Conservation (phyloP, 1,139 yeast genomes). For the Debaryomyces coudertii region DNA sequence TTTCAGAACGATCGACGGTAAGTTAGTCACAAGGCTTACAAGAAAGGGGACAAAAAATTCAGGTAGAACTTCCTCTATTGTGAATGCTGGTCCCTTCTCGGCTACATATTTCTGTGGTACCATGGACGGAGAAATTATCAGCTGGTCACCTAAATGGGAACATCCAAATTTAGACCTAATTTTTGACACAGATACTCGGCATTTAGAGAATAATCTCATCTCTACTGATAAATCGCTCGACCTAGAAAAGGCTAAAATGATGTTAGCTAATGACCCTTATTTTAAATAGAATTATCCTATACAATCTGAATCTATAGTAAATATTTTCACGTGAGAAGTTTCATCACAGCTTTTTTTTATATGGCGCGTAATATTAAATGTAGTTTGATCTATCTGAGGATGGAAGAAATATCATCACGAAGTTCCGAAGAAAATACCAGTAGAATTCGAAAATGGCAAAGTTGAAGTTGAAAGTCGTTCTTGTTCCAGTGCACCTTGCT, state of each 20-base stretch:
- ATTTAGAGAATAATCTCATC: neutral
- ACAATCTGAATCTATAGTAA: constrained; percentile 1
- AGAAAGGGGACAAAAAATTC: constrained; percentile 36
- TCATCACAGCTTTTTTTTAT: neutral
- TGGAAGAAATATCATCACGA: neutral
- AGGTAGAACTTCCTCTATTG: constrained; percentile 55
- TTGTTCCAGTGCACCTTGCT: constrained; percentile 34
- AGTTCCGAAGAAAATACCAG: neutral
- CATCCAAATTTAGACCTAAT: constrained; percentile 20
- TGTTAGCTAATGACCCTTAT: constrained; percentile 9
- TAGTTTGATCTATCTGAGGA: neutral
- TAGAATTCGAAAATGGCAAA: constrained; percentile 25
- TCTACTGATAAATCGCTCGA: neutral
- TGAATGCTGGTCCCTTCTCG: constrained; percentile 47
- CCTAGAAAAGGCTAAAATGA: constrained; percentile 6
- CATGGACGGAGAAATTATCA: constrained; percentile 57
- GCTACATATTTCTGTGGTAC: constrained; percentile 56
- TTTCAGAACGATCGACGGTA: constrained; percentile 66
- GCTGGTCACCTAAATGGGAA: constrained; percentile 50
- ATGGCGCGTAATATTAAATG: constrained; percentile 4
- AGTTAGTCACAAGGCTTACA: constrained; percentile 53
- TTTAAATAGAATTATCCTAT: constrained; percentile 4
- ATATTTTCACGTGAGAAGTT: constrained; percentile 8
- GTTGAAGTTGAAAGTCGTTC: constrained; percentile 42
- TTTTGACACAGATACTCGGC: constrained; percentile 7